Evolutionary conservation across 2,329 filamentous ascomycete species (phyloP).

Genomic region (Dactylellina leptospora): DNA sequence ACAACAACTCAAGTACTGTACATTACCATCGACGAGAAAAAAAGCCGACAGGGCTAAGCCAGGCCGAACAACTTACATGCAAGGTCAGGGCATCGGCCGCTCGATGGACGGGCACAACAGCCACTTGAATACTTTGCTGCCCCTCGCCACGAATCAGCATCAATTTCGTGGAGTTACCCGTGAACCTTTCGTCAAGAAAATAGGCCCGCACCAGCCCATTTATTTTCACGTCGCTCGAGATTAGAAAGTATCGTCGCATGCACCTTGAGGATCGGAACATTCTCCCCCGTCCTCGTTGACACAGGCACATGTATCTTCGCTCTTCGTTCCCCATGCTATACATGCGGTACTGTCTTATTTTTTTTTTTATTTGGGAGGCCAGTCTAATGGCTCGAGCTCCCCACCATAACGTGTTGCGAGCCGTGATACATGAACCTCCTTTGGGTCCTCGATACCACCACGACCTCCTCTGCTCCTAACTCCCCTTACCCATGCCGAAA

Average conservation of each 20-base stretch:
- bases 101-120: conserved; percentile 23
- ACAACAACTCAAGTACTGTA: not conserved
- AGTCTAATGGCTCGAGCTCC: too few species aligned
- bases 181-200: conserved; percentile 27
- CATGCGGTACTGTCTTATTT: too few species aligned
- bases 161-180: too few species aligned
- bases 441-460: too few species aligned
- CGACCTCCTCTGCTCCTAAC: too few species aligned
- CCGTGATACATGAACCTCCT: too few species aligned
- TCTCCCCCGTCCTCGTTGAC: conserved; percentile 6
- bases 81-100: conserved; percentile 6
- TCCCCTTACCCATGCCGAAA: too few species aligned
- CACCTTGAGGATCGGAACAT: conserved; percentile 19
- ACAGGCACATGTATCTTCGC: not conserved
- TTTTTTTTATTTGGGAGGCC: too few species aligned
- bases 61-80: not conserved
- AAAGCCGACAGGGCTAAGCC: conserved; percentile 19
- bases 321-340: not conserved
- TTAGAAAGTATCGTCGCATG: conserved; percentile 19
- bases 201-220: conserved; percentile 31
- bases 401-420: too few species aligned
- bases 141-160: conserved; percentile 29
- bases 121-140: conserved; percentile 18
- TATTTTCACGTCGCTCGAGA: conserved; percentile 28
- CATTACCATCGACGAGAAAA: not conserved